These are phyloP conservation scores for Corymbia maculata DNA, from an alignment of 345 rosid genomes.

Conservation along the genomic window DNA sequence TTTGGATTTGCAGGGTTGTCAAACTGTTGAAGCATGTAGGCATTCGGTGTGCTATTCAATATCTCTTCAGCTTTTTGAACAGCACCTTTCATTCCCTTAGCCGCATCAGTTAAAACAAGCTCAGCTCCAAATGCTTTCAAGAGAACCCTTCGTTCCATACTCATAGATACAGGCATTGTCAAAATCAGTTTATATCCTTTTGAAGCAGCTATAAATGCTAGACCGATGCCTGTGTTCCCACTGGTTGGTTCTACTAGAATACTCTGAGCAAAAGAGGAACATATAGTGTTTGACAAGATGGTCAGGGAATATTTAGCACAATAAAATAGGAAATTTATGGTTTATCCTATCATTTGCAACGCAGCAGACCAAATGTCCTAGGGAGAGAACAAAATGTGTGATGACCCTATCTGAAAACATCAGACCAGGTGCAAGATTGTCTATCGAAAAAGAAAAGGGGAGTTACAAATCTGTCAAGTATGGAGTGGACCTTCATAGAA, in stretches of 20 bases:
- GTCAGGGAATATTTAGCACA: neutral
- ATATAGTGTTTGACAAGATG: neutral
- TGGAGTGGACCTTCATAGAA: neutral
- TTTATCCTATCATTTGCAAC: neutral
- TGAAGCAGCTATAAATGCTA: conserved; percentile 79
- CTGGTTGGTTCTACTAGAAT: conserved; percentile 84
- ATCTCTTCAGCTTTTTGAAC: conserved; percentile 76
- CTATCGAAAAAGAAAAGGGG: neutral
- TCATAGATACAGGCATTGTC: conserved; percentile 79
- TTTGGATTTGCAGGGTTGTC: conserved; percentile 87
- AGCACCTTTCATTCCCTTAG: conserved; percentile 73
- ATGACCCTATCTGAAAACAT: neutral
- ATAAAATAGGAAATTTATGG: neutral
- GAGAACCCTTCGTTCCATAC: conserved; percentile 84
- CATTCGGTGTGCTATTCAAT: conserved; percentile 43
- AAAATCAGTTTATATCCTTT: conserved; percentile 66
- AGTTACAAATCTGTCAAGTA: neutral
- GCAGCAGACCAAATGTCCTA: neutral
- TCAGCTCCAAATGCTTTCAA: conserved; percentile 87
- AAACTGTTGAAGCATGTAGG: conserved; percentile 77
- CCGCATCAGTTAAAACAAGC: conserved; percentile 69
- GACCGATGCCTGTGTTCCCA: conserved; percentile 93
- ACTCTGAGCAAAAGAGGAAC: conserved; percentile 25
- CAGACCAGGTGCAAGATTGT: neutral
- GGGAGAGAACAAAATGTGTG: neutral